A percentile compares a stretch with the other conserved stretches of the same genome.
Conservation (phyloP, 2,329 filamentous ascomycete species). For the Claviceps sp. region DNA sequence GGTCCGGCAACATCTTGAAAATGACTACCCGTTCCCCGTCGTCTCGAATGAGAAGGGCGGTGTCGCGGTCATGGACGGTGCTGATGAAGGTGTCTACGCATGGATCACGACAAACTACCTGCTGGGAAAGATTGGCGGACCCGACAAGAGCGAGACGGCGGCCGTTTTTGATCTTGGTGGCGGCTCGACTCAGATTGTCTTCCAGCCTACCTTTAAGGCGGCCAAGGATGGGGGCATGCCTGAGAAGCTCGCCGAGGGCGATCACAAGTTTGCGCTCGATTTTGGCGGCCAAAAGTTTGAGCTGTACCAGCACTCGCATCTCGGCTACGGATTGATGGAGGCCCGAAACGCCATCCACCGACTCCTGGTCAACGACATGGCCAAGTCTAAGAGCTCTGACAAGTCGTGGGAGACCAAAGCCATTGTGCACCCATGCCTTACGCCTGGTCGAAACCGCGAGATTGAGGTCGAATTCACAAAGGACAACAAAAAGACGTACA, state of each 20-base stretch:
- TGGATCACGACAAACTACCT: constrained; percentile 99
- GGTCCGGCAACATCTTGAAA: constrained; percentile 74
- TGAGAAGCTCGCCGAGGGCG: constrained; percentile 70
- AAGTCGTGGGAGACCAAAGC: constrained; percentile 56
- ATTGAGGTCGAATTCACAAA: constrained; percentile 59
- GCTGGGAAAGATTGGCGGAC: constrained; percentile 89
- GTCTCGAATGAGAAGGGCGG: constrained; percentile 75
- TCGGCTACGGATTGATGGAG: constrained; percentile 93
- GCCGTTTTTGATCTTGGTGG: constrained; percentile 94
- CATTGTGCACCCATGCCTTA: constrained; percentile 75
- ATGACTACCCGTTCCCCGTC: constrained; percentile 85
- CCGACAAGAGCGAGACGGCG: constrained; percentile 79
- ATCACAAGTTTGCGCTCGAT: constrained; percentile 87
- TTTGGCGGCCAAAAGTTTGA: constrained; percentile 87
- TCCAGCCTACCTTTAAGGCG: constrained; percentile 83
- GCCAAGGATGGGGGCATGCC: constrained; percentile 66
- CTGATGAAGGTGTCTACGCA: constrained; percentile 92
- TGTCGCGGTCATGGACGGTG: constrained; percentile 94
- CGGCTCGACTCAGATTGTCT: constrained; percentile 96
- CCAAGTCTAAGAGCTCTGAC: constrained; percentile 46
- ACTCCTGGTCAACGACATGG: constrained; percentile 57
- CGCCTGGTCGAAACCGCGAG: constrained; percentile 61
- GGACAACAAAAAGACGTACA: constrained; percentile 53
- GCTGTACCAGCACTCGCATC: constrained; percentile 95
- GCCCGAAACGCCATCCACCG: constrained; percentile 79